phyloP scores from a whole-genome alignment of 2,329 filamentous ascomycete species.

The Chrysosphaeria jannelii region DNA sequence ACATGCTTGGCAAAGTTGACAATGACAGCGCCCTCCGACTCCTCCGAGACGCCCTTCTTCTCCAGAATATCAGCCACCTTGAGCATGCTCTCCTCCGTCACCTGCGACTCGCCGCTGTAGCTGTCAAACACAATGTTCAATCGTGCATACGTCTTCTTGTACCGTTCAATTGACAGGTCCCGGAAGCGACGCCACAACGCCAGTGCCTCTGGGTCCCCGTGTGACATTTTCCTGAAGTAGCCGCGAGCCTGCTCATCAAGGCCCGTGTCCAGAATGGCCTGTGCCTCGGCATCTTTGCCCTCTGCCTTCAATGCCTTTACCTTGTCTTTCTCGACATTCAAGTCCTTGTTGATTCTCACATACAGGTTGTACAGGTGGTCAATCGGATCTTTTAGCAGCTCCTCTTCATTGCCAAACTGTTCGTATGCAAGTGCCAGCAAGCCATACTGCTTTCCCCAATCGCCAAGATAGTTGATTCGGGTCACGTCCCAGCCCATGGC shows the following conservation, averaged over 20 bases:
- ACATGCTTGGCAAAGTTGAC: slow-evolving; percentile 42
- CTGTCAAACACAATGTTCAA: slow-evolving; percentile 43
- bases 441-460: slow-evolving; percentile 56
- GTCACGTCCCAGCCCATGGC: slow-evolving; percentile 41
- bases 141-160: slow-evolving; percentile 35
- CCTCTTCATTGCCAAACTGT: slow-evolving; percentile 43
- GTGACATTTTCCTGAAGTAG: slow-evolving; percentile 44
- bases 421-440: slow-evolving; percentile 47
- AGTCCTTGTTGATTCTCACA: slow-evolving; percentile 42
- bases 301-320: slow-evolving; percentile 25
- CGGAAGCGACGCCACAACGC: slow-evolving; percentile 34
- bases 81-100: slow-evolving; percentile 34
- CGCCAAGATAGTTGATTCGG: slow-evolving; percentile 49
- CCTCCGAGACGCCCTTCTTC: slow-evolving; percentile 32
- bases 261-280: slow-evolving; percentile 19
- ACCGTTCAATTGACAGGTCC: slow-evolving; percentile 33
- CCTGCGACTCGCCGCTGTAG: slow-evolving; percentile 48
- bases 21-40: slow-evolving; percentile 41
- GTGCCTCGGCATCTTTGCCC: slow-evolving; percentile 21
- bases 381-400: slow-evolving; percentile 41
- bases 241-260: slow-evolving; percentile 45
- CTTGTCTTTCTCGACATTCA: slow-evolving; percentile 32
- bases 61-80: slow-evolving; percentile 28
- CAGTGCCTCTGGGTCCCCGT: slow-evolving; percentile 28
- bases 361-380: slow-evolving; percentile 63